A percentile compares a stretch with the other conserved stretches of the same genome.
These are phyloP conservation scores for Effrenium voratum DNA, from an alignment of 73 alveolate species.

Conservation along the genomic window DNA sequence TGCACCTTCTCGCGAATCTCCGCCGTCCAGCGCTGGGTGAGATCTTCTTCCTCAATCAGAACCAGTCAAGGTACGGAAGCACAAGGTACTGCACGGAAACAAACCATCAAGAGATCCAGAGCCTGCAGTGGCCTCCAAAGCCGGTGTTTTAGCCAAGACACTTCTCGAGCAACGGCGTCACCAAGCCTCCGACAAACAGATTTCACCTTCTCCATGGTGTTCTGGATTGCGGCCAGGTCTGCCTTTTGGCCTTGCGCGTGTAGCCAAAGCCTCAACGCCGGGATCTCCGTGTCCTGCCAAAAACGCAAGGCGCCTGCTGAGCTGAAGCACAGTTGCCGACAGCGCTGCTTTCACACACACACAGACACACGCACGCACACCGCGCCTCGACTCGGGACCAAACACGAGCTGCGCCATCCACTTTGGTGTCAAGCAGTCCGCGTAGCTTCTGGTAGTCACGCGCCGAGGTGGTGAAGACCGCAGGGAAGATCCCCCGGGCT, in stretches of 20 bases:
- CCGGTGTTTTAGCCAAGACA: too few relatives aligned
- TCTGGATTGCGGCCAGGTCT: constrained; percentile 7
- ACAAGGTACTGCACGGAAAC: not conserved
- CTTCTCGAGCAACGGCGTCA: not conserved
- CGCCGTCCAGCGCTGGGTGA: not conserved
- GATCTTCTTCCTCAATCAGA: not conserved
- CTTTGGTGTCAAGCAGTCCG: constrained; percentile 28
- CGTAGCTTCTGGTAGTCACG: constrained; percentile 40
- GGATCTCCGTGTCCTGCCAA: constrained; percentile 61
- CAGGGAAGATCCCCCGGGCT: constrained; percentile 44
- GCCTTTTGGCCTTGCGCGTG: constrained; percentile 75
- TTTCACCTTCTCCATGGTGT: not conserved
- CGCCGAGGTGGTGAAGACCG: constrained; percentile 68
- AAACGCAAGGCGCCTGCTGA: too few relatives aligned
- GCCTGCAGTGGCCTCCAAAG: not conserved
- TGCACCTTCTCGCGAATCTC: not conserved
- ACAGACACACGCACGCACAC: not conserved
- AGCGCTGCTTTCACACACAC: not conserved
- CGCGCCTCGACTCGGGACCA: constrained; percentile 19
- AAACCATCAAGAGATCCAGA: not conserved
- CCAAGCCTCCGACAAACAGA: not conserved
- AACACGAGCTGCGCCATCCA: constrained; percentile 21
- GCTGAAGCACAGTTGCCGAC: too few relatives aligned
- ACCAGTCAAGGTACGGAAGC: not conserved
- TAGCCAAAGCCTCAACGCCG: constrained; percentile 48